phyloP scores from a whole-genome alignment of 192 early-diverging fungal genomes.

The Umbelopsis sp. region DNA sequence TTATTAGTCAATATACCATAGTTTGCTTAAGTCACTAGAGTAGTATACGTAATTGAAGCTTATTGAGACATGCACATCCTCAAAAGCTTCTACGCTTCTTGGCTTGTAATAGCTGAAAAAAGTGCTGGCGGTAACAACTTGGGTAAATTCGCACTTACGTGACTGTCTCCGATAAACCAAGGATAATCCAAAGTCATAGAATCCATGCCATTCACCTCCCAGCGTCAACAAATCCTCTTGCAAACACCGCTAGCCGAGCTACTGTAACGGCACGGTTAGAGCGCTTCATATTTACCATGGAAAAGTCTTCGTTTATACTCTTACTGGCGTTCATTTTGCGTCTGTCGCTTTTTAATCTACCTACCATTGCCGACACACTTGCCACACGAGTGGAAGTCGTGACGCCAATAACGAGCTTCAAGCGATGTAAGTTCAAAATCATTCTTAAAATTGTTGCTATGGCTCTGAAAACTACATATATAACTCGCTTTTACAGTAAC shows the following conservation, averaged over 20 bases:
- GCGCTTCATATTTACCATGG: background rate
- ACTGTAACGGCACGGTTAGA: background rate
- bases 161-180: no score
- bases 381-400: slow-evolving; percentile 71
- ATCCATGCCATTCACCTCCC: no score
- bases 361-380: slow-evolving; percentile 50
- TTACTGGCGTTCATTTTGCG: slow-evolving; percentile 42
- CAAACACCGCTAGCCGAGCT: no score
- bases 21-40: no score
- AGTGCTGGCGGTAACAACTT: no score
- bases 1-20: no score
- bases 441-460: background rate
- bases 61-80: no score
- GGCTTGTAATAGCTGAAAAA: background rate
- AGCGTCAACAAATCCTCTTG: no score
- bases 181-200: no score
- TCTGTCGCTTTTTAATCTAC: slow-evolving; percentile 49
- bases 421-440: slow-evolving; percentile 60
- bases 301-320: background rate
- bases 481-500: slow-evolving; percentile 54
- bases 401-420: slow-evolving; percentile 89
- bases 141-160: no score
- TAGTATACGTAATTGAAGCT: no score
- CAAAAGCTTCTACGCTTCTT: background rate
- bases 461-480: background rate